Evolutionary conservation across 176 grass and related monocot genomes (phyloP).

Genomic region (Cymbopogon citratus): DNA sequence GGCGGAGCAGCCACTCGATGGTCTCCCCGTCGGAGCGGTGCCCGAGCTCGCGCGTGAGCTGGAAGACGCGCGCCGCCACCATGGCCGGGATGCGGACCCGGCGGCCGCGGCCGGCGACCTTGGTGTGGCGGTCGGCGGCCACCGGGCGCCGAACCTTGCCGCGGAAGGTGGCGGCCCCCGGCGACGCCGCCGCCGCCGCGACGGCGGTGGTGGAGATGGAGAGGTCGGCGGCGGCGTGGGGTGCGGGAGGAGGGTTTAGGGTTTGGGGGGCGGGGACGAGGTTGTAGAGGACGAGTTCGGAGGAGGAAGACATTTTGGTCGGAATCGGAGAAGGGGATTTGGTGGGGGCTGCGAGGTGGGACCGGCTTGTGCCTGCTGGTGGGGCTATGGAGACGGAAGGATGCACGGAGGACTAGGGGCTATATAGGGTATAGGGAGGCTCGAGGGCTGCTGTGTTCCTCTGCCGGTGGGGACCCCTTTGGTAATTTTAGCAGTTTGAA

Average conservation of each 20-base stretch:
- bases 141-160: background rate
- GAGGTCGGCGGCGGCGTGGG: background rate
- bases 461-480: no score
- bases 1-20: slow-evolving; percentile 88
- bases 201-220: background rate
- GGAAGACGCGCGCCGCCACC: slow-evolving; percentile 75
- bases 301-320: no score
- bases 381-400: no score
- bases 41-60: slow-evolving; percentile 80
- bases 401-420: no score
- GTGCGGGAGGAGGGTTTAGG: slow-evolving; percentile 34
- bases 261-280: slow-evolving; percentile 7
- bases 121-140: slow-evolving; percentile 54
- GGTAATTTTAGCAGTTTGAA: no score
- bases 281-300: no score
- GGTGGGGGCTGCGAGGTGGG: no score
- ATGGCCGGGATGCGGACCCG: slow-evolving; percentile 71
- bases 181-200: background rate
- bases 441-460: no score
- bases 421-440: no score
- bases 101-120: slow-evolving; percentile 72
- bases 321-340: no score
- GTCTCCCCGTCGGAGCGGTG: slow-evolving; percentile 80
- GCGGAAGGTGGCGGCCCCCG: background rate
- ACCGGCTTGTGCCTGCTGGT: no score